Percentiles rank a stretch among this genome's conserved stretches.
phyloP scores from a whole-genome alignment of 176 grass and related monocot species.

The Bolboschoenus planiculmis region DNA sequence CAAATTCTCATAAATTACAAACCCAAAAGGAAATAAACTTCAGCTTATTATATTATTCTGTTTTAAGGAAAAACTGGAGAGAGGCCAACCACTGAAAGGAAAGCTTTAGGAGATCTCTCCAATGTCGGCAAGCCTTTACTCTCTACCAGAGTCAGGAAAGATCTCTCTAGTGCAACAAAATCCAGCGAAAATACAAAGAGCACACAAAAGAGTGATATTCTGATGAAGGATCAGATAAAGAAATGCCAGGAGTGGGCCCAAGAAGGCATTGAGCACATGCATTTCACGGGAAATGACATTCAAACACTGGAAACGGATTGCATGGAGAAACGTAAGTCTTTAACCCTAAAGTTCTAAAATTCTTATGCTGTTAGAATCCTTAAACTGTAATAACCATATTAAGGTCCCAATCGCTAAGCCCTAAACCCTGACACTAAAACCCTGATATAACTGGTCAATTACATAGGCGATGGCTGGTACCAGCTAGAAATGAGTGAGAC shows the following conservation, averaged over 20 bases:
- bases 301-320: neutral
- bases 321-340: constrained; percentile 17
- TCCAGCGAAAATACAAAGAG: neutral
- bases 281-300: constrained; percentile 16
- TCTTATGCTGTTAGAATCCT: neutral
- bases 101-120: constrained; percentile 17
- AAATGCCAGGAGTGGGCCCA: constrained; percentile 9
- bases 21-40: neutral
- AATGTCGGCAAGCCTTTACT: constrained; percentile 1
- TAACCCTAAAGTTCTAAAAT: neutral
- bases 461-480: no score
- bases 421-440: neutral
- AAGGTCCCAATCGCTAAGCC: neutral
- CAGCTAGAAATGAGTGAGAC: neutral
- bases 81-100: neutral
- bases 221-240: neutral
- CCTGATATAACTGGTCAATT: neutral
- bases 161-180: constrained; percentile 2
- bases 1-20: neutral
- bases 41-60: neutral
- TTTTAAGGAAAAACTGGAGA: constrained; percentile 15
- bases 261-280: constrained; percentile 7
- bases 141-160: neutral
- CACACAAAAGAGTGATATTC: neutral
- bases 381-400: neutral